These are phyloP conservation scores for Trichopus zeylanicus DNA, from an alignment of 116 monocot genomes.

Conservation along the genomic window DNA sequence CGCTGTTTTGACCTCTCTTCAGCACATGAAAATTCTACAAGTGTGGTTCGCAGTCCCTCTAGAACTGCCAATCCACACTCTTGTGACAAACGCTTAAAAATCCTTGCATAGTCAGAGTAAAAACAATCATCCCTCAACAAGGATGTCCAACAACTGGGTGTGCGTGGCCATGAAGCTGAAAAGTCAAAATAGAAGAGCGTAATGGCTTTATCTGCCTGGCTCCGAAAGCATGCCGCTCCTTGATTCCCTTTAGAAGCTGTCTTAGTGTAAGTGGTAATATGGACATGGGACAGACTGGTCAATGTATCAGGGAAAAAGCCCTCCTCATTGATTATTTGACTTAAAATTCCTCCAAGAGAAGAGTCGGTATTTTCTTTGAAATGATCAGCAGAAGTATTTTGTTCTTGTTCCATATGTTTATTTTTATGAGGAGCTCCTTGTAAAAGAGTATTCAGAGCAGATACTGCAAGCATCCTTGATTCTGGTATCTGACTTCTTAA, in stretches of 20 bases:
- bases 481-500: conserved; percentile 91
- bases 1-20: conserved; percentile 90
- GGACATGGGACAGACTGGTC: conserved; percentile 81
- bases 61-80: conserved; percentile 74
- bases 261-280: conserved; percentile 73
- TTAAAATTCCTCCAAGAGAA: conserved; percentile 28
- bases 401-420: conserved; percentile 25
- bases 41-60: conserved; percentile 28
- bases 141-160: conserved; percentile 91
- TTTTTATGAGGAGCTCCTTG: conserved; percentile 54
- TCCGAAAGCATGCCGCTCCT: conserved; percentile 68
- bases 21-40: conserved; percentile 64
- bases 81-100: conserved; percentile 80
- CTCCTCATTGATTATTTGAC: conserved; percentile 56
- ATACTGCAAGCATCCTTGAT: conserved; percentile 91
- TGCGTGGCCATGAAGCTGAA: conserved; percentile 91
- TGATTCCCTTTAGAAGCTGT: conserved; percentile 47
- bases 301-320: conserved; percentile 65
- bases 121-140: conserved; percentile 55
- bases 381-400: conserved; percentile 11
- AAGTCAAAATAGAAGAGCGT: conserved; percentile 98
- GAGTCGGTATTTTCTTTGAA: conserved; percentile 18
- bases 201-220: conserved; percentile 70
- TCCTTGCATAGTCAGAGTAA: conserved; percentile 81
- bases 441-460: conserved; percentile 82